Conservation (phyloP, 805 yeast genomes). For the Metschnikowia similis region DNA sequence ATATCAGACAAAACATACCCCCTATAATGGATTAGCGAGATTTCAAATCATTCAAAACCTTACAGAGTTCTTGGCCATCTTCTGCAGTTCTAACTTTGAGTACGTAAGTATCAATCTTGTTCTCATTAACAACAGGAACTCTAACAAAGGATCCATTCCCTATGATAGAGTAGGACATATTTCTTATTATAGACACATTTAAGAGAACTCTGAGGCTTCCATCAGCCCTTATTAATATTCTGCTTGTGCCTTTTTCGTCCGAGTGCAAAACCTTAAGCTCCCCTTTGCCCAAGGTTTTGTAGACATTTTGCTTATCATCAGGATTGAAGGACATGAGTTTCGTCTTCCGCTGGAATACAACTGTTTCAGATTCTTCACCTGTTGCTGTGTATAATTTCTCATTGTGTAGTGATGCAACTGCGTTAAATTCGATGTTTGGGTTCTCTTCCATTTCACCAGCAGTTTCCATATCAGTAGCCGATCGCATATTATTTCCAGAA, state of each 20-base stretch:
- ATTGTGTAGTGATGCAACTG: slow-evolving; percentile 30
- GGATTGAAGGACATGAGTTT: slow-evolving; percentile 62
- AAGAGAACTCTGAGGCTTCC: slow-evolving; percentile 78
- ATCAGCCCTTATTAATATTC: slow-evolving; percentile 81
- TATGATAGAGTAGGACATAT: slow-evolving; percentile 54
- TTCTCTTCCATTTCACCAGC: slow-evolving; percentile 30
- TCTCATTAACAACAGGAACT: slow-evolving; percentile 56
- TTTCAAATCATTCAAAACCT: slow-evolving; percentile 27
- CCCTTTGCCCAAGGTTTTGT: slow-evolving; percentile 72
- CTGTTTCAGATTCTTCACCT: slow-evolving; percentile 82
- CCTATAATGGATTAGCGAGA: slow-evolving; percentile 8
- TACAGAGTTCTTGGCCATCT: slow-evolving; percentile 55
- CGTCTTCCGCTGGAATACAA: slow-evolving; percentile 60
- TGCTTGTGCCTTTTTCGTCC: slow-evolving; percentile 54
- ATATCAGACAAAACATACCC: background rate
- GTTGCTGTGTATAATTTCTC: slow-evolving; percentile 46
- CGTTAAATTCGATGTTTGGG: slow-evolving; percentile 41
- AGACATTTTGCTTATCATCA: slow-evolving; percentile 46
- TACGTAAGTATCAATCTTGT: slow-evolving; percentile 58
- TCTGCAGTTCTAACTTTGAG: slow-evolving; percentile 72
- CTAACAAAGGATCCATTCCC: slow-evolving; percentile 66
- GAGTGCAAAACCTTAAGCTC: slow-evolving; percentile 69
- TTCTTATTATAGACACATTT: slow-evolving; percentile 57
- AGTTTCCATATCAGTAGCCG: background rate
- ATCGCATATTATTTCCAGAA: background rate